Conservation (phyloP, 148 eudicot genomes). For the Vaccinium corymbosum region DNA sequence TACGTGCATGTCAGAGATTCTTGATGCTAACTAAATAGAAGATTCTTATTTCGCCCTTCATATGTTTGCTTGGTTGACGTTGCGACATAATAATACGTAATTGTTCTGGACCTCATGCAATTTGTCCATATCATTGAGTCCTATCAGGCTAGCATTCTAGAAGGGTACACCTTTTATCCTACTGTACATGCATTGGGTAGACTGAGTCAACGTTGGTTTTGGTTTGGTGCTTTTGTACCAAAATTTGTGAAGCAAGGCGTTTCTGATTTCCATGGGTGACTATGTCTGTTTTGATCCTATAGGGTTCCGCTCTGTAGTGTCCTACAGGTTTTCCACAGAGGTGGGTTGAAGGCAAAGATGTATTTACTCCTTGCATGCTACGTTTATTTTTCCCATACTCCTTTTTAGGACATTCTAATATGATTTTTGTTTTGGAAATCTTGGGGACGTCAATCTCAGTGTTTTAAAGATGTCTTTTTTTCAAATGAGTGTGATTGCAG, state of each 20-base stretch:
- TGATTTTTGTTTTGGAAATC: not conserved
- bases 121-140: not conserved
- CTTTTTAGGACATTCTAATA: not conserved
- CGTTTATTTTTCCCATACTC: not conserved
- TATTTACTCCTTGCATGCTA: not conserved
- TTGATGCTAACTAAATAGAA: not conserved
- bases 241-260: not conserved
- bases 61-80: not conserved
- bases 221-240: not conserved
- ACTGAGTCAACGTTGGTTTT: not conserved
- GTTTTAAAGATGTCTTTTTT: not conserved
- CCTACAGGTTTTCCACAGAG: not conserved
- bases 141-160: not conserved
- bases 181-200: not conserved
- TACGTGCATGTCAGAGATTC: conserved; percentile 12
- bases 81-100: not conserved
- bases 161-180: not conserved
- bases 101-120: not conserved
- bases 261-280: not conserved
- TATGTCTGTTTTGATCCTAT: not conserved
- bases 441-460: not conserved
- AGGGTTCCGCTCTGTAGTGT: not conserved
- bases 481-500: not conserved
- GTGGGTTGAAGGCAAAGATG: not conserved
- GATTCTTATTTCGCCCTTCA: not conserved